Base-by-base conservation (phyloP, 495 filamentous ascomycete species). In the Penicillium subrubescens region DNA sequence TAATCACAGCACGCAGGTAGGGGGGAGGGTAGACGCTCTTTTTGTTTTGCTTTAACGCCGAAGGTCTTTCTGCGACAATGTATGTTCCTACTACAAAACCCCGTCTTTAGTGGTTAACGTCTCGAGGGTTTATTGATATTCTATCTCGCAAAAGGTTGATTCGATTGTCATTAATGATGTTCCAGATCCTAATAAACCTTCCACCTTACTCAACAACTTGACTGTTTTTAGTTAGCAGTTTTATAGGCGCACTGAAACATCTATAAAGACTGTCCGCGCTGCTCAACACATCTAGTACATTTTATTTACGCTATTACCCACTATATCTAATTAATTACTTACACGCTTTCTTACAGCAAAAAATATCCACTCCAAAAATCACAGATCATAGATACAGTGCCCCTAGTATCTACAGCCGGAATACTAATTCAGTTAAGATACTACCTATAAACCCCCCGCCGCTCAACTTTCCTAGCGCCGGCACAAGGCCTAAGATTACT, bases 401-500 rank as follows among this genome's bases (percentile, higher is more conserved):
- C n/a, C n/a, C n/a, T n/a, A n/a, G n/a, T n/a, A n/a, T n/a, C n/a
- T n/a, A n/a, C n/a, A n/a, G n/a, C n/a, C n/a, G n/a, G n/a, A n/a
- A n/a, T n/a, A n/a, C n/a, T n/a, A n/a, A n/a, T n/a, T n/a, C n/a
- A n/a, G n/a, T n/a, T n/a, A n/a, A n/a, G n/a, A n/a, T n/a, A n/a
- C n/a, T n/a, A n/a, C n/a, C n/a, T n/a, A n/a, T n/a, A n/a, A n/a
- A n/a, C n/a, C n/a, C n/a, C n/a, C n/a, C n/a, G n/a, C n/a, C n/a
- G n/a, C n/a, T n/a, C n/a, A n/a, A 19, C 53, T 34, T 51, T 57
- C 61, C 61, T 51, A 31, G n/a, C 37, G 21, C 19, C 33, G 52
- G 35, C 23, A 53, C 44, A 37, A 54, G 56, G 15, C 61, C 53
- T 12, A 53, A 63, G 48, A 63, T 63, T 12, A 63, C 56, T 63